Conservation (phyloP, 768 basidiomycete species). For the Jaapia argillacea region DNA sequence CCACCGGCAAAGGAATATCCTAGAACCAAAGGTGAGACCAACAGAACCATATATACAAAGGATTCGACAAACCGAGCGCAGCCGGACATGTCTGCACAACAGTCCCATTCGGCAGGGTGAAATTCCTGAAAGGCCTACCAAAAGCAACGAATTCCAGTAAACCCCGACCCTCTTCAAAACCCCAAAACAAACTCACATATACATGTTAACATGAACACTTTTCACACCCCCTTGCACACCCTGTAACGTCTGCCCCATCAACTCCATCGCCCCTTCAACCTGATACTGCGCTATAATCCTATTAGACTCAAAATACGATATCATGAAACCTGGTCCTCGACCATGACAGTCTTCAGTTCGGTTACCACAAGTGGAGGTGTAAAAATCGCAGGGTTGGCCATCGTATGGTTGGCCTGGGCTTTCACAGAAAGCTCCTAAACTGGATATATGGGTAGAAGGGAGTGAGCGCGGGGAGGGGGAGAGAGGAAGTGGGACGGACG, state of each 20-base stretch:
- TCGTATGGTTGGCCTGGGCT: conserved; percentile 61
- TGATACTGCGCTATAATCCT: conserved; percentile 61
- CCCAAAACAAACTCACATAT: conserved; percentile 41
- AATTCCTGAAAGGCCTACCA: conserved; percentile 50
- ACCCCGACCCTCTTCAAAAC: neutral
- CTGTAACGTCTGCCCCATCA: conserved; percentile 42
- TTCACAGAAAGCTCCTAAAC: conserved; percentile 65
- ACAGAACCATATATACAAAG: conserved; percentile 1
- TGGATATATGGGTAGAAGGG: conserved; percentile 19
- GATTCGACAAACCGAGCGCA: conserved; percentile 47
- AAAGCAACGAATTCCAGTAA: conserved; percentile 3
- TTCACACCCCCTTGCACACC: conserved; percentile 50
- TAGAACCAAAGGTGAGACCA: conserved; percentile 19
- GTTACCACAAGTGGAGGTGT: conserved; percentile 69
- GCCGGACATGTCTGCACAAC: conserved; percentile 65
- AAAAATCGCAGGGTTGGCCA: conserved; percentile 57
- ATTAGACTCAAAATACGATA: conserved; percentile 71
- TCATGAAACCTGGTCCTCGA: conserved; percentile 66
- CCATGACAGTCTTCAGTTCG: conserved; percentile 61
- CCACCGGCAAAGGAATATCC: conserved; percentile 74
- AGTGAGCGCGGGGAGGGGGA: neutral
- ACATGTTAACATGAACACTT: conserved; percentile 59
- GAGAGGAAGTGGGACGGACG: conserved; percentile 35
- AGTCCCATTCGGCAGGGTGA: conserved; percentile 57
- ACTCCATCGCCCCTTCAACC: conserved; percentile 53